phyloP scores from a whole-genome alignment of 441 rosid genomes.

The Populus hybrid region DNA sequence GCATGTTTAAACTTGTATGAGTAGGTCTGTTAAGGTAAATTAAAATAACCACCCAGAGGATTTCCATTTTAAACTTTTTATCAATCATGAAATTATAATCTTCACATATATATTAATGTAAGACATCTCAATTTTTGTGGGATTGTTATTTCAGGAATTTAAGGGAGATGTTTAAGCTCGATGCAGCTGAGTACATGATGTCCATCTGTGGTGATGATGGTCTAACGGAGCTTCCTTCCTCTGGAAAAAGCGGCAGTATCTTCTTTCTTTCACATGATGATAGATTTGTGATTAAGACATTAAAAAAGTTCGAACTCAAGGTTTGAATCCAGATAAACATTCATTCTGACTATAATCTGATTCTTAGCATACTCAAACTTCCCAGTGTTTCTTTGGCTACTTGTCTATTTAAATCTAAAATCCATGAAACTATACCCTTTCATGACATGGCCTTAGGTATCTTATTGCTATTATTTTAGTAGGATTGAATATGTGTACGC shows the following conservation, averaged over 20 bases:
- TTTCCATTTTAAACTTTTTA: neutral
- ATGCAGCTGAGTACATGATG: slow-evolving; percentile 99
- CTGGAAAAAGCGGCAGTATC: slow-evolving; percentile 98
- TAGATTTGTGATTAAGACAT: slow-evolving; percentile 93
- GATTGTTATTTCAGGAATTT: slow-evolving; percentile 58
- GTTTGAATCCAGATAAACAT: slow-evolving; percentile 34
- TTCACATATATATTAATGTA: neutral
- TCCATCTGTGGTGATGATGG: slow-evolving; percentile 98
- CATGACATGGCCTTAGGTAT: neutral
- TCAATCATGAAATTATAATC: neutral
- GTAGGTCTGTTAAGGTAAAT: neutral
- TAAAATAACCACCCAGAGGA: neutral
- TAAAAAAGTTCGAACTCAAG: slow-evolving; percentile 81
- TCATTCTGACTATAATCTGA: neutral
- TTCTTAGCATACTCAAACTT: neutral
- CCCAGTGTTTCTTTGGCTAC: neutral
- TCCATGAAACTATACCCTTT: neutral
- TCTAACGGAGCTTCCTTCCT: slow-evolving; percentile 72
- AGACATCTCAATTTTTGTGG: slow-evolving; percentile 13
- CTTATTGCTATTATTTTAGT: neutral
- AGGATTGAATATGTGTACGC: neutral
- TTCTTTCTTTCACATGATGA: slow-evolving; percentile 90
- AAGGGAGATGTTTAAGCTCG: slow-evolving; percentile 95
- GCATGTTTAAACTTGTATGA: neutral
- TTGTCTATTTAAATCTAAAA: neutral